Evolutionary conservation across 192 early-diverging fungal genomes (phyloP).

Genomic region (Coemansia javaensis): DNA sequence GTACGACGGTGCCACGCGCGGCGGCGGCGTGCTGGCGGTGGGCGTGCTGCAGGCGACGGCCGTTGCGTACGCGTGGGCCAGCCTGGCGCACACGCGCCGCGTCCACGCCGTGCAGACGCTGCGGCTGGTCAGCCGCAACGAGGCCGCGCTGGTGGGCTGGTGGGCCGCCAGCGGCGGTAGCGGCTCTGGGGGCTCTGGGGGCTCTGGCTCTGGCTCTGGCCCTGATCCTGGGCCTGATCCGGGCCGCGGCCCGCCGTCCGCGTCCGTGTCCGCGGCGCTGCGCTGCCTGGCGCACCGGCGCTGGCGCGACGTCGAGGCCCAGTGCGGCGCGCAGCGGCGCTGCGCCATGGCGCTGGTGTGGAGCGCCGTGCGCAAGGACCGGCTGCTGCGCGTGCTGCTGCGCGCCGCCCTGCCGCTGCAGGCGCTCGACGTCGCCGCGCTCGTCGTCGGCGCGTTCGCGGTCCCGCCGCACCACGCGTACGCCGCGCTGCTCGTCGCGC

Average conservation of each 20-base stretch:
- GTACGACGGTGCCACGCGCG: slow-evolving; percentile 39
- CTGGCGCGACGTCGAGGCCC: slow-evolving; percentile 10
- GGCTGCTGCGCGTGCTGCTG: slow-evolving; percentile 11
- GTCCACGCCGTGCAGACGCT: slow-evolving; percentile 34
- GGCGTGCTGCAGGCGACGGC: slow-evolving; percentile 24
- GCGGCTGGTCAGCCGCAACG: slow-evolving; percentile 35
- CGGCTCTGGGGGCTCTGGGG: too few species aligned
- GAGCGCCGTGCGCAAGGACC: slow-evolving; percentile 36
- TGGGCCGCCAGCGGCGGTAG: neutral
- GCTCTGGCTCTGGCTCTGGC: too few species aligned
- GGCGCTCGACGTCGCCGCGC: slow-evolving; percentile 11
- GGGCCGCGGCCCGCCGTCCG: neutral
- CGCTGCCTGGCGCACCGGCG: neutral
- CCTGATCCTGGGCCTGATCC: neutral
- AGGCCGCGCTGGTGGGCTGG: slow-evolving; percentile 23
- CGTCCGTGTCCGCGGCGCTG: slow-evolving; percentile 3
- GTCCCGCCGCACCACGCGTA: slow-evolving; percentile 34
- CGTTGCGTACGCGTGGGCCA: slow-evolving; percentile 25
- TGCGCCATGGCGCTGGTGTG: slow-evolving; percentile 26
- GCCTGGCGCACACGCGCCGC: slow-evolving; percentile 22
- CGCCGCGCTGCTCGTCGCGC: slow-evolving; percentile 33
- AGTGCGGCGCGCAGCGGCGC: neutral
- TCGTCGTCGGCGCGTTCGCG: slow-evolving; percentile 19
- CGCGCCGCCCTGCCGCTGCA: slow-evolving; percentile 21
- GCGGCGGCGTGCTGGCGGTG: slow-evolving; percentile 38